Percentiles rank a stretch among this genome's conserved stretches.
These are phyloP conservation scores for Torrubiellomyces zombiae DNA, from an alignment of 2,329 filamentous ascomycete genomes.

Conservation along the genomic window DNA sequence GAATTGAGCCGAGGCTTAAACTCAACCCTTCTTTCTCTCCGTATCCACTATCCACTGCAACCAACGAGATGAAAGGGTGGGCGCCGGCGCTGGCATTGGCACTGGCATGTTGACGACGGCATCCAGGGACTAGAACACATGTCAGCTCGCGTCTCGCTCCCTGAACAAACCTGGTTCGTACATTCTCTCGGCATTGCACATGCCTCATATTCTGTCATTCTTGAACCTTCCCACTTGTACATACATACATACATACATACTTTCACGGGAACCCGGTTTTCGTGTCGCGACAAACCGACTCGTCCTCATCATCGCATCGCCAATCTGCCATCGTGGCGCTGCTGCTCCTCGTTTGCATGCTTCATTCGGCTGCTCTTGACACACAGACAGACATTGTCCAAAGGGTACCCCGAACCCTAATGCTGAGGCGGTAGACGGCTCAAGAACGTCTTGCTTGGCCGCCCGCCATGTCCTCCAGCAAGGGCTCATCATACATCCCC, in stretches of 20 bases:
- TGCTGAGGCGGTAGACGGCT: conserved; percentile 1
- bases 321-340: too few relatives aligned
- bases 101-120: conserved; percentile 5
- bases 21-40: too few relatives aligned
- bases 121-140: conserved; percentile 6
- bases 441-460: neutral
- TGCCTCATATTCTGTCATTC: conserved; percentile 1
- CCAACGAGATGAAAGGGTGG: too few relatives aligned
- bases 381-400: too few relatives aligned
- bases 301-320: neutral
- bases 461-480: conserved; percentile 25
- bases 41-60: too few relatives aligned
- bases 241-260: too few relatives aligned
- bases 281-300: neutral
- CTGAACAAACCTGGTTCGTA: conserved; percentile 2
- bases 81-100: too few relatives aligned
- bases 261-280: too few relatives aligned
- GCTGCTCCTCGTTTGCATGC: too few relatives aligned
- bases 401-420: conserved; percentile 2
- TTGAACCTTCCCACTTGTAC: too few relatives aligned
- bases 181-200: conserved; percentile 3
- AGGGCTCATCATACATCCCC: conserved; percentile 25
- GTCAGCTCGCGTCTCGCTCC: conserved; percentile 4
- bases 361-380: too few relatives aligned
- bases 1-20: too few relatives aligned